Conservation (phyloP, 805 yeast species). For the Candida xyloterini region DNA sequence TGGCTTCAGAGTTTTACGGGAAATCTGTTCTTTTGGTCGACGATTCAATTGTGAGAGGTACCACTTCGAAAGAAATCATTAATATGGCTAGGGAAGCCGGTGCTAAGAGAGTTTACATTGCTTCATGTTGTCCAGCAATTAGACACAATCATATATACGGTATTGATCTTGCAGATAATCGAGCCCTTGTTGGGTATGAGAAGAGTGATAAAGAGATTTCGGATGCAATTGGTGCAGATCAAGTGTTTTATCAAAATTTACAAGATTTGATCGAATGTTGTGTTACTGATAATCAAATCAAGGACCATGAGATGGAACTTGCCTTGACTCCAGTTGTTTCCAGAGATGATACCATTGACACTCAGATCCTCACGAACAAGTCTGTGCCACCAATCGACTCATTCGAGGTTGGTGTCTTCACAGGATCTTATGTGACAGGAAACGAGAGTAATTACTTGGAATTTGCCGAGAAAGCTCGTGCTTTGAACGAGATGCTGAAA, state of each 20-base stretch:
- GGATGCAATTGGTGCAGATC: constrained; percentile 80
- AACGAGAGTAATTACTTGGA: constrained; percentile 77
- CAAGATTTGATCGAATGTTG: constrained; percentile 84
- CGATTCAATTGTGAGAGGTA: constrained; percentile 96
- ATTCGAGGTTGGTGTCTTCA: constrained; percentile 96
- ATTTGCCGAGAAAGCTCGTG: constrained; percentile 80
- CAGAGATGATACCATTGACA: constrained; percentile 29
- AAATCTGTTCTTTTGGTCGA: constrained; percentile 88
- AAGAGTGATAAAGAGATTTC: constrained; percentile 75
- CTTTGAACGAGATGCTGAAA: constrained; percentile 60
- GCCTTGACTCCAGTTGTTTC: constrained; percentile 36
- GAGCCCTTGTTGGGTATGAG: constrained; percentile 85
- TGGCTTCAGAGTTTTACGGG: constrained; percentile 86
- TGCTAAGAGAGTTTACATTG: constrained; percentile 90
- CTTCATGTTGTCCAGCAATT: constrained; percentile 98
- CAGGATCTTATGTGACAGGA: constrained; percentile 94
- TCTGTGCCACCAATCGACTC: constrained; percentile 42
- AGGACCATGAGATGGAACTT: constrained; percentile 32
- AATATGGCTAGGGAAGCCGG: constrained; percentile 99
- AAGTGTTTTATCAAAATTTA: constrained; percentile 82
- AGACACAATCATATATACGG: constrained; percentile 95
- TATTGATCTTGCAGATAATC: constrained; percentile 93
- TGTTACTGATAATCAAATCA: constrained; percentile 32
- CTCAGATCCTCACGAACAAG: constrained; percentile 23
- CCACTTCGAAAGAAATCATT: constrained; percentile 94